phyloP scores from a whole-genome alignment of 768 basidiomycete species.

The Naganishia randhawae region DNA sequence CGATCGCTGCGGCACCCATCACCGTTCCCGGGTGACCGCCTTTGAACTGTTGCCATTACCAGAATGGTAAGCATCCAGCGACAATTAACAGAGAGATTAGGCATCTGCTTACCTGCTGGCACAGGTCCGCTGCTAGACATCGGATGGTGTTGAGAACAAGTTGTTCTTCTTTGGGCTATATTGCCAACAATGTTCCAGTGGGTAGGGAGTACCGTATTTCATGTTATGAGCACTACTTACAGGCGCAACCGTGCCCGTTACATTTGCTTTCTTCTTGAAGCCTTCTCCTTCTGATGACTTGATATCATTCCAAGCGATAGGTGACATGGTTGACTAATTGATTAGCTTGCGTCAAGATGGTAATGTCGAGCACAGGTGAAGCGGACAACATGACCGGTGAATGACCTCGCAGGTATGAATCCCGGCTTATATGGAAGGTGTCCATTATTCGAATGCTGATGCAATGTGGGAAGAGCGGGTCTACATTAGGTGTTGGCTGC shows the following conservation, averaged over 20 bases:
- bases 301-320: not conserved
- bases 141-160: constrained; percentile 48
- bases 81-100: too few species aligned
- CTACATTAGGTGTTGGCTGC: too few species aligned
- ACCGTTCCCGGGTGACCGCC: constrained; percentile 51
- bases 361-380: too few species aligned
- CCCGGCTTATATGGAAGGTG: too few species aligned
- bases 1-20: constrained; percentile 51
- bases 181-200: not conserved
- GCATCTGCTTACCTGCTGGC: constrained; percentile 32
- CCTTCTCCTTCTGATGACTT: not conserved
- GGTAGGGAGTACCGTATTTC: not conserved
- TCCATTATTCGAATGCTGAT: too few species aligned
- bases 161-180: constrained; percentile 34
- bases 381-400: too few species aligned
- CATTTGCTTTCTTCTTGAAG: constrained; percentile 26
- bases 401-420: too few species aligned
- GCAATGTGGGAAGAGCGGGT: too few species aligned
- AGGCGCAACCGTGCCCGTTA: constrained; percentile 30
- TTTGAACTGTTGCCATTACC: constrained; percentile 44
- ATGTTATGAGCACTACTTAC: constrained; percentile 23
- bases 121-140: constrained; percentile 46
- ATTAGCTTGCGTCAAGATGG: not conserved
- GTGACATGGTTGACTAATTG: not conserved
- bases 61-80: too few species aligned